Percentiles rank a stretch among this genome's conserved stretches.
Evolutionary conservation across 129 eudicot species (phyloP).

Genomic region (Helichrysum umbraculigerum): DNA sequence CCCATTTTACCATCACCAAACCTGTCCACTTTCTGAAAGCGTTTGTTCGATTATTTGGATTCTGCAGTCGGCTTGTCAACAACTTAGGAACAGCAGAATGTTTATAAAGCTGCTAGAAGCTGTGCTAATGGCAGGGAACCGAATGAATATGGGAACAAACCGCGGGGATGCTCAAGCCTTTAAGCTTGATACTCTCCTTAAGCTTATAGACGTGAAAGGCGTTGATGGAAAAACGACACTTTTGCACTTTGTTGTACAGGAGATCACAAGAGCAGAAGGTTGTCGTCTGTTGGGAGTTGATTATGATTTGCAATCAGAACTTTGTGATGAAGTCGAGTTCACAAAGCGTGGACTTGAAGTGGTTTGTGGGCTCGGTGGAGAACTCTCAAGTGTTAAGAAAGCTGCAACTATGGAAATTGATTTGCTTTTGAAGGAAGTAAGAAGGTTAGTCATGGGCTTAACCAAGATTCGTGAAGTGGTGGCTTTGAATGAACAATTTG

Average conservation of each 20-base stretch:
- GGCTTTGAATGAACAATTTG: conserved; percentile 42
- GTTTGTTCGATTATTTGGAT: conserved; percentile 5
- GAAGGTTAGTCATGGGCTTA: conserved; percentile 48
- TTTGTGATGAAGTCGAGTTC: conserved; percentile 55
- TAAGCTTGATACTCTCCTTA: conserved; percentile 79
- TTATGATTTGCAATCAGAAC: conserved; percentile 34
- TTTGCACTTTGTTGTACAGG: conserved; percentile 79
- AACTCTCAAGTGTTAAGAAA: conserved; percentile 69
- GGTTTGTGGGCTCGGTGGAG: conserved; percentile 69
- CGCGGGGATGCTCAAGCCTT: conserved; percentile 84
- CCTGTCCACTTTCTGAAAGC: neutral
- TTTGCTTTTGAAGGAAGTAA: conserved; percentile 49
- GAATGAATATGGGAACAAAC: conserved; percentile 72
- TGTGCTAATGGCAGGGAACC: conserved; percentile 69
- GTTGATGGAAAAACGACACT: conserved; percentile 77
- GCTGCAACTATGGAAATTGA: conserved; percentile 67
- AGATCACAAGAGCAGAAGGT: conserved; percentile 69
- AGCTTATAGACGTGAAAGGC: conserved; percentile 73
- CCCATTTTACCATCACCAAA: neutral
- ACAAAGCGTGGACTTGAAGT: conserved; percentile 67
- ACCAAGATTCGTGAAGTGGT: conserved; percentile 46
- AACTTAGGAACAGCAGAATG: conserved; percentile 76
- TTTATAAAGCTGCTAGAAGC: conserved; percentile 72
- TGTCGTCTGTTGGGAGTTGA: conserved; percentile 38
- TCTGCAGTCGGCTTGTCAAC: conserved; percentile 65